phyloP scores from a whole-genome alignment of 805 yeast genomes.

The Myxozyma vanderwaltii region DNA sequence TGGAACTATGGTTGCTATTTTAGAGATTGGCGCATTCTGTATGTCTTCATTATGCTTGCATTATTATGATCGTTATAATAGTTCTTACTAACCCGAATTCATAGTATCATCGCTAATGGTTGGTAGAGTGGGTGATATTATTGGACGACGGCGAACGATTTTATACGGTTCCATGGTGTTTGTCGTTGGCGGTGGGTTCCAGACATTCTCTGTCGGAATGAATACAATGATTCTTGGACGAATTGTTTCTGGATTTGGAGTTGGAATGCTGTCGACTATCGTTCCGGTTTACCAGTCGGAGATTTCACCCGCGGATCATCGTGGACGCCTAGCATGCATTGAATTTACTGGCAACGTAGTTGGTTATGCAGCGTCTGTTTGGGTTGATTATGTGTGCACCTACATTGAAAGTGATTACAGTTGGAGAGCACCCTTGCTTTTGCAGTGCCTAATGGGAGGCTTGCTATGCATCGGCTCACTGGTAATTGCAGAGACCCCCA shows the following conservation, averaged over 20 bases:
- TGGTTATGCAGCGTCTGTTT: slow-evolving; percentile 80
- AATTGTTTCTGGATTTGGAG: slow-evolving; percentile 80
- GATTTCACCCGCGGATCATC: slow-evolving; percentile 80
- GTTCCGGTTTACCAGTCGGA: slow-evolving; percentile 89
- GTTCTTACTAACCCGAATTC: slow-evolving; percentile 39
- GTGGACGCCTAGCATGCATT: slow-evolving; percentile 83
- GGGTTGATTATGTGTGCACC: slow-evolving; percentile 82
- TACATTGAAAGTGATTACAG: slow-evolving; percentile 61
- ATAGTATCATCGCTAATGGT: slow-evolving; percentile 69
- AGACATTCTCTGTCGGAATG: slow-evolving; percentile 61
- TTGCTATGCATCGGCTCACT: slow-evolving; percentile 72
- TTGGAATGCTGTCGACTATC: slow-evolving; percentile 78
- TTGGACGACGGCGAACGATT: slow-evolving; percentile 80
- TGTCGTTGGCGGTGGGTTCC: slow-evolving; percentile 76
- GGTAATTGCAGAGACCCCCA: slow-evolving; percentile 81
- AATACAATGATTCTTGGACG: slow-evolving; percentile 69
- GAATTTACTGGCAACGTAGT: slow-evolving; percentile 84
- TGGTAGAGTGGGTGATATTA: slow-evolving; percentile 72
- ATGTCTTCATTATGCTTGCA: background rate
- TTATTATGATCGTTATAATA: background rate
- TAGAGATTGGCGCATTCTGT: slow-evolving; percentile 75
- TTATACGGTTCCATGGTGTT: slow-evolving; percentile 77
- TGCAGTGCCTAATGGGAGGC: slow-evolving; percentile 74
- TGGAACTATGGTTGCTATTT: slow-evolving; percentile 84
- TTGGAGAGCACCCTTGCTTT: slow-evolving; percentile 58